Base-by-base conservation (phyloP, 2,329 filamentous ascomycete species). In the Drechslera avenae region DNA sequence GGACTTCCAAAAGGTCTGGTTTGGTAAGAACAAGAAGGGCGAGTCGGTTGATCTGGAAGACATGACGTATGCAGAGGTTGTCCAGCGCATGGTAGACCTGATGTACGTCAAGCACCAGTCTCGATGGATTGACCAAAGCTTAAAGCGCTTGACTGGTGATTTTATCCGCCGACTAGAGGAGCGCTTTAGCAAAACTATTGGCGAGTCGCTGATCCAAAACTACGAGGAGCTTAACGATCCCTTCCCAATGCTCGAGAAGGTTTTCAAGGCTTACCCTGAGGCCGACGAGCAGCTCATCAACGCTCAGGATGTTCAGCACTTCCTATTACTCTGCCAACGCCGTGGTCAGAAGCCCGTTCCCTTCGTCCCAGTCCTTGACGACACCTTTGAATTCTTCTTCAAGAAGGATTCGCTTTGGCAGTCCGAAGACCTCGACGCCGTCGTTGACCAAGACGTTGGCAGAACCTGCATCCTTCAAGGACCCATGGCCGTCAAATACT, bases 351-450 rank as follows among this genome's bases (percentile, higher is more conserved):
- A 99, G 83, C 94, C 94, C 2, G 90, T 95, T 21, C 94, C 93
- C 0, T 99, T 99, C 72, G 92, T 99, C 23, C 94, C 94, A 4
- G 82, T 89, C n/a, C 82, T 99, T 17, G 94, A 99, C 66, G 91
- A 96, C 57, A 96, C 93, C 72, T 99, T 99, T 62, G 94, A 99
- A 73, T 96, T 95, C 78, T 99, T 91, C 81, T 99, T 99, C 87
- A 99, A 99, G 86, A 99, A 99, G 81, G 94, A 99, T 75, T 99
- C 94, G 1, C 83, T 99, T 6, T 99, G 94, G 94, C 94, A 99
- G 77, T 97, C 94, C 1, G 94, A 99, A 76, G 94, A 99, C 68
- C 82, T 99, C 9, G 93, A 95, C 68, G 94, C 94, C 46, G 92
- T 99, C 50, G 92, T 97, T 54, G 93, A 83, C 63, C 94, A 97